Evolutionary conservation across 768 basidiomycete species (phyloP).

Genomic region (Amanita inopinata): DNA sequence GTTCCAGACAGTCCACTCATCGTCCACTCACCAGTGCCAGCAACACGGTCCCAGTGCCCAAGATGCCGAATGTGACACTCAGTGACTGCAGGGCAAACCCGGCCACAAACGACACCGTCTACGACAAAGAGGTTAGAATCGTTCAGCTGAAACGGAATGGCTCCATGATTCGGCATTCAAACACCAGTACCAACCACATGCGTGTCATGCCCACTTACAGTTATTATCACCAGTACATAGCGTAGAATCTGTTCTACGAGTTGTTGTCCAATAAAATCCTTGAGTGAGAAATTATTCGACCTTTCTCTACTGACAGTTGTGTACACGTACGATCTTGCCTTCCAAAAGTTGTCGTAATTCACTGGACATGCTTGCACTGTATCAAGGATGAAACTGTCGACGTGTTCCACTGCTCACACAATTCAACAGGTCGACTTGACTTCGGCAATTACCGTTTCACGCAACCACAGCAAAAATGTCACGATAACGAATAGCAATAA

Average conservation of each 20-base stretch:
- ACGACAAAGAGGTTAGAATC: constrained; percentile 9
- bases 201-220: constrained; percentile 26
- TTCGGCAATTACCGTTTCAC: neutral
- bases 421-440: too few species aligned
- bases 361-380: constrained; percentile 1
- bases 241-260: constrained; percentile 38
- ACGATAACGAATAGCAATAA: neutral
- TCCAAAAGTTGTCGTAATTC: constrained; percentile 12
- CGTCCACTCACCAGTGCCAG: constrained; percentile 32
- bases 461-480: neutral
- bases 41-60: constrained; percentile 28
- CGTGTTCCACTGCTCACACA: too few species aligned
- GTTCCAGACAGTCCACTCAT: neutral
- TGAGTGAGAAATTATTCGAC: neutral
- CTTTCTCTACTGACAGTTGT: neutral
- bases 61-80: constrained; percentile 39
- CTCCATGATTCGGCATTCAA: too few species aligned
- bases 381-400: constrained; percentile 2
- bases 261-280: constrained; percentile 61
- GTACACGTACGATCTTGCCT: constrained; percentile 12
- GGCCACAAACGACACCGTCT: constrained; percentile 47
- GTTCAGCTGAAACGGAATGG: too few species aligned
- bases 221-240: constrained; percentile 32
- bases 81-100: constrained; percentile 52
- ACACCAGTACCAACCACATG: too few species aligned